Base-by-base conservation (phyloP, 2,329 filamentous ascomycete species). In the Curvularia eragrostidis region DNA sequence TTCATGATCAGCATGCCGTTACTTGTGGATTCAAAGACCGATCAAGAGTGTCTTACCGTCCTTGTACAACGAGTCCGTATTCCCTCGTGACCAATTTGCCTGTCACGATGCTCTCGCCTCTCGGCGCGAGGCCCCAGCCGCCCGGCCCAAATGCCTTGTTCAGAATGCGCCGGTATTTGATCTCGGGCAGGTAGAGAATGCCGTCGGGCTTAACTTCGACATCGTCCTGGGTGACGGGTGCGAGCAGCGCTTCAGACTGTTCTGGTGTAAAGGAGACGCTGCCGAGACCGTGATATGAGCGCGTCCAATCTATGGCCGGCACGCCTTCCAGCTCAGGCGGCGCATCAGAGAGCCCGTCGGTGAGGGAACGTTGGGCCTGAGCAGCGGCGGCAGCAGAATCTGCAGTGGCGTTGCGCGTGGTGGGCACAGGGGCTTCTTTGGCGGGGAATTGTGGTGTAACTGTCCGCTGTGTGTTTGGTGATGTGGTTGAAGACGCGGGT, bases 181-280 rank as follows among this genome's bases (percentile, higher is more conserved):
- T 98, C 83, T 99, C 95, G 12, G 95, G 95, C 57, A 99, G 82
- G 76, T 98, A 99, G 58, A 98, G 82, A 67, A 99, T 94, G 32
- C 95, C 95, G 80, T 99, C 95, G 30, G 95, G 94, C 82, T 99
- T 99, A 74, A 99, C 90, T 81, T 99, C 95, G 54, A 99, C 88
- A 78, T 98, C 94, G 47, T 88, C 84, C 0, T 85, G 79, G 52
- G 87, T 80, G 12, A 96, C 75, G 1, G 88, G 87, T 55, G 85
- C 82, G 61, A 90, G 84, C 46, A 97, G 83, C 19, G 91, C 83
- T 15, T 87, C 83, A 9, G 86, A 84, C 52, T 89, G 85, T 77
- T 93, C 89, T 44, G 86, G 80, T 3, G 87, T 81, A 76, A 97
- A 96, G 0, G 91, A 84, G 32, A 82, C 81, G 0, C 84, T 83